These are phyloP conservation scores for Lactarius tabidus DNA, from an alignment of 768 basidiomycete species.

Conservation along the genomic window DNA sequence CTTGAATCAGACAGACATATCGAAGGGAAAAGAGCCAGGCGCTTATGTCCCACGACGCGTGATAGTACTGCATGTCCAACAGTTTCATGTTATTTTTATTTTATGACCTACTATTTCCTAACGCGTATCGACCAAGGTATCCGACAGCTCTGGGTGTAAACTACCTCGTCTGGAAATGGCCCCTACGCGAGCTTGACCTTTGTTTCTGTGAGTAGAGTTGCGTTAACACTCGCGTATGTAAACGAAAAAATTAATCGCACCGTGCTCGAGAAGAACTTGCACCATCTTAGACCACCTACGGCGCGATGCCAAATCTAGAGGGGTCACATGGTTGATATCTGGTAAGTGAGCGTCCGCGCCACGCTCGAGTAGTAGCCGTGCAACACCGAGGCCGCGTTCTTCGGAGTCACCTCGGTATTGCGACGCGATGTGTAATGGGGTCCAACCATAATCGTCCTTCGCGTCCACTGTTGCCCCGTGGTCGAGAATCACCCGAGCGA, in stretches of 20 bases:
- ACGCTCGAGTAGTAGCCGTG: neutral
- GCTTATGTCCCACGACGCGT: no score
- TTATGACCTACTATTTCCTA: no score
- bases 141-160: neutral
- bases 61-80: no score
- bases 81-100: no score
- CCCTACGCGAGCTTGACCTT: neutral
- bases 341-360: neutral
- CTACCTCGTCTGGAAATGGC: neutral
- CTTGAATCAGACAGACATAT: no score
- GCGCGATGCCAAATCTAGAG: neutral
- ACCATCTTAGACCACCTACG: neutral
- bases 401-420: neutral
- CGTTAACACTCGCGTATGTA: neutral
- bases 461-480: neutral
- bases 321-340: neutral
- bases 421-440: neutral
- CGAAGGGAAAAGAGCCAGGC: no score
- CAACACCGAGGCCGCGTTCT: neutral
- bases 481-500: neutral
- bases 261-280: neutral
- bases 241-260: neutral
- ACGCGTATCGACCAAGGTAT: no score
- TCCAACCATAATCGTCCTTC: neutral
- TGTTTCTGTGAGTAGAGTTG: neutral